These are phyloP conservation scores for Theileria orientalis DNA, from an alignment of 169 alveolate species.

Conservation along the genomic window DNA sequence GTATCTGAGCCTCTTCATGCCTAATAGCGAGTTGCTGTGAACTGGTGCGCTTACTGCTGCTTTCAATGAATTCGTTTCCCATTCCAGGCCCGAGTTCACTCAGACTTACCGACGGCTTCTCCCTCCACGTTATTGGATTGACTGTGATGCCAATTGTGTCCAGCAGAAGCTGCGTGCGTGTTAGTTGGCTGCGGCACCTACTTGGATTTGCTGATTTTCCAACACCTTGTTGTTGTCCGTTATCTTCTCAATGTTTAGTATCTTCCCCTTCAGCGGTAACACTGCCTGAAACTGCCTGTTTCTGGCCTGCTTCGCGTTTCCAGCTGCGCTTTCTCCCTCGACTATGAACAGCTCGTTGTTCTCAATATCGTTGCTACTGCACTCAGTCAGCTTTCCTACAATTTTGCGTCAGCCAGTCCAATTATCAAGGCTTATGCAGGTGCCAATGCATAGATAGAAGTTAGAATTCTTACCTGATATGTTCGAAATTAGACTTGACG, in stretches of 20 bases:
- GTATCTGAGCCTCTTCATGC: constrained; percentile 52
- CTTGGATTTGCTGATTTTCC: constrained; percentile 74
- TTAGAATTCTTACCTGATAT: constrained; percentile 23
- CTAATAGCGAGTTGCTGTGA: constrained; percentile 13
- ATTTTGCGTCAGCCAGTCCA: too few relatives aligned
- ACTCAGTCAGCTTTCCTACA: constrained; percentile 78
- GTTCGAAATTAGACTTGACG: constrained; percentile 58
- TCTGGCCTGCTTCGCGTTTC: constrained; percentile 82
- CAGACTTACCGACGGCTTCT: constrained; percentile 10
- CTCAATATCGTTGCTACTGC: constrained; percentile 66
- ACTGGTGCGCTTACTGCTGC: constrained; percentile 26
- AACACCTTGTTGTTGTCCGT: constrained; percentile 65
- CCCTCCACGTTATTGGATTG: constrained; percentile 63
- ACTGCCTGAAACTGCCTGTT: constrained; percentile 80
- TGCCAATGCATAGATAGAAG: not conserved
- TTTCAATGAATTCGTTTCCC: constrained; percentile 10
- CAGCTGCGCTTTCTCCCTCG: constrained; percentile 86
- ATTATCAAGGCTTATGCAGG: not conserved
- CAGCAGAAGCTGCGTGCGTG: constrained; percentile 22
- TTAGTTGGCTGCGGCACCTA: not conserved
- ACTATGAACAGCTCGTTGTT: constrained; percentile 77
- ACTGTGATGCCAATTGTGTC: constrained; percentile 48
- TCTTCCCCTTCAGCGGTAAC: constrained; percentile 81
- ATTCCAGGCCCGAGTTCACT: constrained; percentile 10
- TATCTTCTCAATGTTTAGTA: constrained; percentile 77